Percentiles rank a stretch among this genome's conserved stretches.
Conservation (phyloP, 208 protist genomes). For the Leishmania martiniquensis region DNA sequence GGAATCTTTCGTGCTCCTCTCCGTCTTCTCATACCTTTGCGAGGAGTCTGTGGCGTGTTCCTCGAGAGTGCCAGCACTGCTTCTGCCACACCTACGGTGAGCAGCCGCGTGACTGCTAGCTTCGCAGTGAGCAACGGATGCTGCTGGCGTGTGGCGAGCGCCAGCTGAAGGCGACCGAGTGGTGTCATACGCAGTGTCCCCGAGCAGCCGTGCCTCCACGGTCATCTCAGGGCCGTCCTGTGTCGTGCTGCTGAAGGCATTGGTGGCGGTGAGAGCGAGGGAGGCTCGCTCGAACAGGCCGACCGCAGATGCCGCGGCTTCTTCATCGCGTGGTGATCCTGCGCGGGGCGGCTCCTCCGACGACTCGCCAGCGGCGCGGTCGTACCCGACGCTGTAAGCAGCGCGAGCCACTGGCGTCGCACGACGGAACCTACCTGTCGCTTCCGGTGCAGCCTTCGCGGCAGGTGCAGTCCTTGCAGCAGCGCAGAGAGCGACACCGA, state of each 20-base stretch:
- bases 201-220: neutral
- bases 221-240: neutral
- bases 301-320: neutral
- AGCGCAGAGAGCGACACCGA: neutral
- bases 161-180: neutral
- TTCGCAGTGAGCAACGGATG: neutral
- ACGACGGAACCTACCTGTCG: conserved; percentile 8
- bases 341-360: conserved; percentile 3
- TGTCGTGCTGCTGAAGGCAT: neutral
- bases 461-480: neutral
- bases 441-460: neutral
- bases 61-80: neutral
- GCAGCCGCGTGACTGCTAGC: neutral
- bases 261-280: neutral
- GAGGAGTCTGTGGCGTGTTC: neutral
- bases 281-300: neutral
- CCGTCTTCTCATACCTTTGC: neutral
- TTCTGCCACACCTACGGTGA: neutral
- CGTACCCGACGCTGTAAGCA: conserved; percentile 27
- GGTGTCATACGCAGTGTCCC: neutral
- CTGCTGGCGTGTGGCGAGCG: neutral
- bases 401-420: conserved; percentile 15
- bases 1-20: neutral
- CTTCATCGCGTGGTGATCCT: neutral
- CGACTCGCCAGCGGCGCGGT: conserved; percentile 1